Evolutionary conservation across 1,139 yeast genomes (phyloP).

Genomic region (Hyphopichia fennica): DNA sequence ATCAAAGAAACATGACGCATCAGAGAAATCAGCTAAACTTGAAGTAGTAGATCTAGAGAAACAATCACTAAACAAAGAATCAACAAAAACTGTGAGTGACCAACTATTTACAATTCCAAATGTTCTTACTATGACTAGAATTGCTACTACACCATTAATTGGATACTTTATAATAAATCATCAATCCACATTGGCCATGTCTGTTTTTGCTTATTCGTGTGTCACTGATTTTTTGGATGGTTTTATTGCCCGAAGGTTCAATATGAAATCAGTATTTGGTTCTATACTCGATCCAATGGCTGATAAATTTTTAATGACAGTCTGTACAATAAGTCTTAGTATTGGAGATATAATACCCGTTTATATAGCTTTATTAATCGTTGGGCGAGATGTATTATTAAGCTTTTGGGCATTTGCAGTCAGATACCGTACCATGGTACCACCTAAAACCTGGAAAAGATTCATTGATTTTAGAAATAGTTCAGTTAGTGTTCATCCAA

Average conservation of each 20-base stretch:
- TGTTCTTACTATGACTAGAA: constrained; percentile 73
- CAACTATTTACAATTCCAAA: constrained; percentile 67
- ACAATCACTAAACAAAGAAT: neutral
- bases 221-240: constrained; percentile 93
- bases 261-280: constrained; percentile 80
- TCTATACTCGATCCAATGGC: constrained; percentile 95
- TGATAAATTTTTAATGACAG: constrained; percentile 86
- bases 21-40: too few relatives aligned
- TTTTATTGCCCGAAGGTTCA: constrained; percentile 76
- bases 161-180: constrained; percentile 74
- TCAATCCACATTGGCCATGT: constrained; percentile 62
- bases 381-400: constrained; percentile 81
- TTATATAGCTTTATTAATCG: constrained; percentile 67
- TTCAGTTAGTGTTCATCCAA: constrained; percentile 87
- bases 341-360: constrained; percentile 66
- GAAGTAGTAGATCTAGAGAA: too few relatives aligned
- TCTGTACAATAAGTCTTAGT: constrained; percentile 76
- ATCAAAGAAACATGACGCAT: too few relatives aligned
- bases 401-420: constrained; percentile 75
- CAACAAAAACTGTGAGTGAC: neutral
- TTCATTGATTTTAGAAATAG: constrained; percentile 73
- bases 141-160: constrained; percentile 76
- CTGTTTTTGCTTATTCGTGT: constrained; percentile 79
- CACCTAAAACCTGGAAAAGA: constrained; percentile 70
- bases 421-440: constrained; percentile 71